Evolutionary conservation across 2,329 filamentous ascomycete species (phyloP), one percentile per base, ranked within the genome.

Genomic region (Cordyceps militaris): DNA sequence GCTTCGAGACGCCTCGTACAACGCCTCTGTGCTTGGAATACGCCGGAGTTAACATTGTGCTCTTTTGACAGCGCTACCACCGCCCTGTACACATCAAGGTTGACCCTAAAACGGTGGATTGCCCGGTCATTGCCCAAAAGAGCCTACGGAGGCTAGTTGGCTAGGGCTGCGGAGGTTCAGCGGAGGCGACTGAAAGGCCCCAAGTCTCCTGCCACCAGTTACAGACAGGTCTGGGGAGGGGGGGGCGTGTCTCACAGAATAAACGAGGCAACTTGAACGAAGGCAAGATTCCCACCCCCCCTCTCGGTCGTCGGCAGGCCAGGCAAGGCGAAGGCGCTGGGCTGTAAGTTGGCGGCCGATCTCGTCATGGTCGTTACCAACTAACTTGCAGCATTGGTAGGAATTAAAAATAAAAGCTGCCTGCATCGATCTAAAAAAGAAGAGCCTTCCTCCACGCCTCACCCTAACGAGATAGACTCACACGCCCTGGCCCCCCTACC

Each of bases 301-400:
- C 54, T 50, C 54, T 49, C 46, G 46, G 54, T 40, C 54, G 46
- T 57, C 54, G 54, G 54, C 46, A 55, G 38, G 38, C n/a, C 34
- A 57, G 26, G 54, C 54, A 46, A 57, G 54, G 54, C 54, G 54
- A 57, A 50, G 53, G 43, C 53, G 53, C 53, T 56, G 53, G 43
- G 53, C 53, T 56, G 30, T 48, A 48, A 56, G 54, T 44, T 50
- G 54, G 54, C 36, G 46, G 54, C 46, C 54, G 54, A 57, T 57
- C 54, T 57, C 54, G 43, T 48, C 48, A 47, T 55, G 30, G 52
- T 38, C 42, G 43, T 47, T 23, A 44, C 53, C 30, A 36, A 28
- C n/a, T 54, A 38, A 51, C 48, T 19, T 11, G 34, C 16, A 51
- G 32, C 32, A 43, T 23, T 23, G 21, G 19, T n/a, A n/a, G 10